Evolutionary conservation across 257 asterid species (phyloP).

Genomic region (Salvia hispanica): DNA sequence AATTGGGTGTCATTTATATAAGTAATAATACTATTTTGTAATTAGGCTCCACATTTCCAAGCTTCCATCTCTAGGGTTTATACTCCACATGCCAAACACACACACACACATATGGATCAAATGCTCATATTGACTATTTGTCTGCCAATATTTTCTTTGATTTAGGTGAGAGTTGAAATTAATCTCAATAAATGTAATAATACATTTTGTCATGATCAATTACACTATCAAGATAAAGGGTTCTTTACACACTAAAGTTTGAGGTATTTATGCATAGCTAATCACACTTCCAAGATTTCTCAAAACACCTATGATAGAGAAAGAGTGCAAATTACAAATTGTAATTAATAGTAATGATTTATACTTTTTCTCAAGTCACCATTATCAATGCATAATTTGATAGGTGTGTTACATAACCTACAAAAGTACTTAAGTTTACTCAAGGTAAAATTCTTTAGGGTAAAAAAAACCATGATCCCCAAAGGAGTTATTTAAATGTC

Average conservation of each 20-base stretch:
- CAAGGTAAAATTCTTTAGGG: too few species aligned
- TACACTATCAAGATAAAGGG: not conserved
- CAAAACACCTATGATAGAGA: not conserved
- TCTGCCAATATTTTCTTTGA: not conserved
- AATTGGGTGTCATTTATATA: slow-evolving; percentile 26
- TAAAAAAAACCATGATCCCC: too few species aligned
- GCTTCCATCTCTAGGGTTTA: slow-evolving; percentile 29
- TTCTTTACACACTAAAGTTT: not conserved
- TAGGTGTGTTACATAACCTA: too few species aligned
- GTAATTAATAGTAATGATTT: too few species aligned
- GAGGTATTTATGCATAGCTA: not conserved
- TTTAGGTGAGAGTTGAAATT: not conserved
- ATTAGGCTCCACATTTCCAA: slow-evolving; percentile 27
- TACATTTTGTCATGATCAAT: not conserved
- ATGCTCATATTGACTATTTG: slow-evolving; percentile 12
- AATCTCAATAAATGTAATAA: too few species aligned
- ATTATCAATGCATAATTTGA: too few species aligned
- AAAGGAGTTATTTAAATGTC: too few species aligned
- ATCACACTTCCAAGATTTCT: too few species aligned
- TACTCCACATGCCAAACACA: too few species aligned
- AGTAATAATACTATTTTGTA: not conserved
- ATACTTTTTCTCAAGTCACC: too few species aligned
- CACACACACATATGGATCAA: not conserved
- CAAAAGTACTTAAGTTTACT: too few species aligned
- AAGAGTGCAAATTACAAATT: too few species aligned